Percentiles rank a stretch among this genome's conserved stretches.
These are phyloP conservation scores for Aureoboletus auriporus DNA, from an alignment of 768 basidiomycete species.

Conservation along the genomic window DNA sequence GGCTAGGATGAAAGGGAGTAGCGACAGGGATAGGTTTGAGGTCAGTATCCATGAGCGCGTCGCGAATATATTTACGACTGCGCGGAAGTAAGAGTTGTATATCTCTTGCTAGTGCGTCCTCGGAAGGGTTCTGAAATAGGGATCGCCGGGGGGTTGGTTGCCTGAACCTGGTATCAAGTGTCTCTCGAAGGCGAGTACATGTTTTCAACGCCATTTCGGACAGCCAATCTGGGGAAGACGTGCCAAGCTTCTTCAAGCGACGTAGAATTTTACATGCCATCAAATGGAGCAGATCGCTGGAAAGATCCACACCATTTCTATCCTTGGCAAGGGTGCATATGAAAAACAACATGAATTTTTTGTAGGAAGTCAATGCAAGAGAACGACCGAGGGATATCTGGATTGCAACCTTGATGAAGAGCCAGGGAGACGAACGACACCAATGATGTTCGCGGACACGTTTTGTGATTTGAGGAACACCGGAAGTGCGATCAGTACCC, in stretches of 20 bases:
- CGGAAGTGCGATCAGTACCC: not conserved
- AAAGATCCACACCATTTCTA: conserved; percentile 9
- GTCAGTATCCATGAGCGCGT: conserved; percentile 9
- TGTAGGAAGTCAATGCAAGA: conserved; percentile 33
- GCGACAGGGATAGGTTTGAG: conserved; percentile 17
- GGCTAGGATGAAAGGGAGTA: not conserved
- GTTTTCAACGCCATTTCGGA: conserved; percentile 37
- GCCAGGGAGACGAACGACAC: not conserved
- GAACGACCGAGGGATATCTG: conserved; percentile 22
- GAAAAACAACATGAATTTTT: conserved; percentile 45
- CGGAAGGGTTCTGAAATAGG: conserved; percentile 16
- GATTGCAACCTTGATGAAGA: conserved; percentile 6
- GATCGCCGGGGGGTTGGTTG: conserved; percentile 18
- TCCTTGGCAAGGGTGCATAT: conserved; percentile 23
- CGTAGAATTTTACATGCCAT: conserved; percentile 21
- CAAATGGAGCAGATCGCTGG: conserved; percentile 22
- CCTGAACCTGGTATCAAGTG: conserved; percentile 32
- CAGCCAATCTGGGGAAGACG: conserved; percentile 22
- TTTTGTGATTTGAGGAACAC: not conserved
- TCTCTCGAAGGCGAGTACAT: conserved; percentile 13
- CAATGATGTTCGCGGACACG: not conserved
- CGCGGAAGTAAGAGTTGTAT: conserved; percentile 30
- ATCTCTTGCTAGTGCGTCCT: conserved; percentile 15
- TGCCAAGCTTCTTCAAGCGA: conserved; percentile 14
- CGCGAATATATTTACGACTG: conserved; percentile 26